A percentile compares a stretch with the other conserved stretches of the same genome.
Evolutionary conservation across 2,329 filamentous ascomycete species (phyloP).

Genomic region (Penicillium sp.): DNA sequence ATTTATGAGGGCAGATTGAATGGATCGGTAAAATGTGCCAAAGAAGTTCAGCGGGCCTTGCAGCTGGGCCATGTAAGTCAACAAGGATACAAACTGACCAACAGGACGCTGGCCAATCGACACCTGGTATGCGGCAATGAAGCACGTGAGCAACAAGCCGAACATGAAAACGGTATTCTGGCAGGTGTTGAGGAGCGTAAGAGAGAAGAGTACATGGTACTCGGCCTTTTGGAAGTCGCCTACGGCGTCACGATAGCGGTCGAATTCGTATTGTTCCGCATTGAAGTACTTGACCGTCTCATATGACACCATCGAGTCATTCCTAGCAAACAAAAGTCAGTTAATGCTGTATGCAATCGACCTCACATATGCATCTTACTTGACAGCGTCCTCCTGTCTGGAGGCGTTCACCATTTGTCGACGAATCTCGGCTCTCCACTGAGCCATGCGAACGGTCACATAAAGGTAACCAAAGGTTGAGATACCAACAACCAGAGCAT

Average conservation of each 20-base stretch:
- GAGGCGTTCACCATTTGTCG: conserved; percentile 93
- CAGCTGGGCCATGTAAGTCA: conserved; percentile 76
- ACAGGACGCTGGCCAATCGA: conserved; percentile 62
- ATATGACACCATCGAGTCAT: conserved; percentile 98
- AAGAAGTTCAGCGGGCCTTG: conserved; percentile 83
- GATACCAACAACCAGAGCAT: conserved; percentile 82
- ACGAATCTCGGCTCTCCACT: conserved; percentile 85
- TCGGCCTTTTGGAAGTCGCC: conserved; percentile 69
- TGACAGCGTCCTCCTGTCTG: conserved; percentile 92
- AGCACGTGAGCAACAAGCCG: conserved; percentile 67
- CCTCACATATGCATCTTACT: conserved; percentile 49
- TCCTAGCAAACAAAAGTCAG: conserved; percentile 48
- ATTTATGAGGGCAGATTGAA: conserved; percentile 96
- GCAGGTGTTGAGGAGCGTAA: conserved; percentile 76
- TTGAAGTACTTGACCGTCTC: conserved; percentile 94
- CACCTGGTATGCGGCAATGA: conserved; percentile 75
- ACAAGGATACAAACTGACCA: conserved; percentile 68
- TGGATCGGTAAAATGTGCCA: conserved; percentile 91
- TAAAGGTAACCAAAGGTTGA: conserved; percentile 97
- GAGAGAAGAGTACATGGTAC: conserved; percentile 70
- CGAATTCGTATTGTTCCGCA: conserved; percentile 74
- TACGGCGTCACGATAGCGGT: conserved; percentile 69
- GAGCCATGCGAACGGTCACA: conserved; percentile 92
- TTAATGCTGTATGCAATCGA: conserved; percentile 2
- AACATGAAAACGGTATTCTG: conserved; percentile 78